phyloP scores from a whole-genome alignment of 208 protist genomes.

The Acanthamoeba divionensis region DNA sequence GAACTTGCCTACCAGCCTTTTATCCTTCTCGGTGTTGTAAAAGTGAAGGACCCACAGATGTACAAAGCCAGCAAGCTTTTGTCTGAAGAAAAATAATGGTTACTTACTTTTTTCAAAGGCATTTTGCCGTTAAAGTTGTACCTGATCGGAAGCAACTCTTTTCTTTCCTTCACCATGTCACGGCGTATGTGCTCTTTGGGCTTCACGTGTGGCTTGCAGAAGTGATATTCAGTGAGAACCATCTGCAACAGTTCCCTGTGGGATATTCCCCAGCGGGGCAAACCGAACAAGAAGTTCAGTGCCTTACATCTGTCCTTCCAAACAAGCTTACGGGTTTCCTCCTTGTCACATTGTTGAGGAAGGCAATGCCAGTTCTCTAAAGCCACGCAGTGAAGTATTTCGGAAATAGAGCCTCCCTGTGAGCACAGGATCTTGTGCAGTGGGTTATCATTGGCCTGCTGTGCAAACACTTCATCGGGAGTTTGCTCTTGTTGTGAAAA shows the following conservation, averaged over 20 bases:
- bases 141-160: background rate
- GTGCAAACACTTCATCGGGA: background rate
- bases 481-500: background rate
- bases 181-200: background rate
- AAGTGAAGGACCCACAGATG: conserved; percentile 2
- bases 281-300: background rate
- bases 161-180: background rate
- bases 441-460: background rate
- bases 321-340: background rate
- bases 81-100: background rate
- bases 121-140: background rate
- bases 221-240: background rate
- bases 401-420: background rate
- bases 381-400: background rate
- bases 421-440: background rate
- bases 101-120: background rate
- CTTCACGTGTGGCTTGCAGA: background rate
- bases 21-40: background rate
- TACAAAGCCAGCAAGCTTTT: conserved; percentile 1
- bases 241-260: background rate
- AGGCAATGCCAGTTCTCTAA: background rate
- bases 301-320: background rate
- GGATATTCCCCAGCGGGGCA: background rate
- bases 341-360: background rate
- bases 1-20: background rate